phyloP scores from a whole-genome alignment of 257 asterid species.

The Nicotiana paniculata region DNA sequence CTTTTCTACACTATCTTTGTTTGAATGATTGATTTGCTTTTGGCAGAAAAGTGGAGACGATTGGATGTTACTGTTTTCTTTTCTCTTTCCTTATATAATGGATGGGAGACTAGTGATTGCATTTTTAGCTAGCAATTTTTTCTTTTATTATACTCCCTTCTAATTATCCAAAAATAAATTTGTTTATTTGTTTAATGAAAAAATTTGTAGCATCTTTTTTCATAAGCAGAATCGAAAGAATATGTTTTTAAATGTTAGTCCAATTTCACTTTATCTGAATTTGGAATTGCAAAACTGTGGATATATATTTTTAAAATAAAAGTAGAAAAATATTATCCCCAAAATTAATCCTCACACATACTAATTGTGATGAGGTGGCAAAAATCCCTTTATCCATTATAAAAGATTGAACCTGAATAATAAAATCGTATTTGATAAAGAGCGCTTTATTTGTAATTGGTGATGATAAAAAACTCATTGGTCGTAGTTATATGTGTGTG shows the following conservation, averaged over 20 bases:
- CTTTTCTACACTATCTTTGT: background rate
- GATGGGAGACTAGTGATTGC: background rate
- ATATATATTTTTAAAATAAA: background rate
- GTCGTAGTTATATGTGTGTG: background rate
- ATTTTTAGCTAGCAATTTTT: background rate
- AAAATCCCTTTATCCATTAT: no score
- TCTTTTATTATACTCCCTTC: background rate
- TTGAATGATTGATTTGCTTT: conserved; percentile 8
- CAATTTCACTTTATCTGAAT: background rate
- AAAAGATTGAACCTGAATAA: no score
- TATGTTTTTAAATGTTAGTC: background rate
- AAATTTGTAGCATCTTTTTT: background rate
- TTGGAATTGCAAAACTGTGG: background rate
- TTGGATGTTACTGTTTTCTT: conserved; percentile 1
- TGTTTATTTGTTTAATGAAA: background rate
- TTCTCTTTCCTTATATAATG: conserved; percentile 1
- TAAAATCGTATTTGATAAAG: no score
- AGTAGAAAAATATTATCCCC: background rate
- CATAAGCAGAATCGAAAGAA: background rate
- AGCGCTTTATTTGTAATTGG: background rate
- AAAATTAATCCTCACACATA: background rate
- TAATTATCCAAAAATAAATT: no score
- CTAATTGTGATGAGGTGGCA: no score
- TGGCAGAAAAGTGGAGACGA: background rate
- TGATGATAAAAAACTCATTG: background rate